Percentiles rank a stretch among this genome's conserved stretches.
Conservation (phyloP, 208 protist genomes). For the Spongospora subterranea region DNA sequence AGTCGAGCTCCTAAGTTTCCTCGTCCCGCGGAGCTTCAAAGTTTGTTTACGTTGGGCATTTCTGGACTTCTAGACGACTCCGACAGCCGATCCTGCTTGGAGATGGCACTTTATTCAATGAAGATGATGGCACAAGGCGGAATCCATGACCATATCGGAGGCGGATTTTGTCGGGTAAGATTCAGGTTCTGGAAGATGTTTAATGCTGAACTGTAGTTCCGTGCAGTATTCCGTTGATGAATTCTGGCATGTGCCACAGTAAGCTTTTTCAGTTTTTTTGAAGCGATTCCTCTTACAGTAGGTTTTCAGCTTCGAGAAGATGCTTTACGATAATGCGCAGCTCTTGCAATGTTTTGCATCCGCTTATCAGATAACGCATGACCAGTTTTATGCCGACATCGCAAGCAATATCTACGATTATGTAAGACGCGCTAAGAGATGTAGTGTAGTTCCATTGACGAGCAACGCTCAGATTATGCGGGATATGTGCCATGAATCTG, state of each 20-base stretch:
- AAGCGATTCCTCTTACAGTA: neutral
- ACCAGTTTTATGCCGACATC: neutral
- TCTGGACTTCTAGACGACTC: neutral
- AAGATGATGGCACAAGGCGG: slow-evolving; percentile 43
- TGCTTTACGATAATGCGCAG: slow-evolving; percentile 65
- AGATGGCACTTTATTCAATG: slow-evolving; percentile 46
- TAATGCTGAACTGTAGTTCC: neutral
- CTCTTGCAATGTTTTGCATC: slow-evolving; percentile 7
- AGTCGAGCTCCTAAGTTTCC: slow-evolving; percentile 55
- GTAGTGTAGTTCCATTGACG: neutral
- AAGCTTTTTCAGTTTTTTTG: neutral
- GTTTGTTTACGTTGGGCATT: neutral
- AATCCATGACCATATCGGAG: slow-evolving; percentile 57
- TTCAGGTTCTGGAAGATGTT: neutral
- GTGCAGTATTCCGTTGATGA: slow-evolving; percentile 60
- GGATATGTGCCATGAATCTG: slow-evolving; percentile 18
- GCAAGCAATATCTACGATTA: neutral
- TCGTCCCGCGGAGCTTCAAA: neutral
- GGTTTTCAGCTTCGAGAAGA: slow-evolving; percentile 66
- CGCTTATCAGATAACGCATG: neutral
- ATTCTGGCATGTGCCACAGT: slow-evolving; percentile 63
- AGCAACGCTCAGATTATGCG: neutral
- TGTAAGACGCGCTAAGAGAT: neutral
- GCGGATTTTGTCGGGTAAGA: slow-evolving; percentile 55
- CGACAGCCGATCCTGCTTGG: neutral